Evolutionary conservation across 2,329 filamentous ascomycete genomes (phyloP).

Genomic region (Colletotrichum musae): DNA sequence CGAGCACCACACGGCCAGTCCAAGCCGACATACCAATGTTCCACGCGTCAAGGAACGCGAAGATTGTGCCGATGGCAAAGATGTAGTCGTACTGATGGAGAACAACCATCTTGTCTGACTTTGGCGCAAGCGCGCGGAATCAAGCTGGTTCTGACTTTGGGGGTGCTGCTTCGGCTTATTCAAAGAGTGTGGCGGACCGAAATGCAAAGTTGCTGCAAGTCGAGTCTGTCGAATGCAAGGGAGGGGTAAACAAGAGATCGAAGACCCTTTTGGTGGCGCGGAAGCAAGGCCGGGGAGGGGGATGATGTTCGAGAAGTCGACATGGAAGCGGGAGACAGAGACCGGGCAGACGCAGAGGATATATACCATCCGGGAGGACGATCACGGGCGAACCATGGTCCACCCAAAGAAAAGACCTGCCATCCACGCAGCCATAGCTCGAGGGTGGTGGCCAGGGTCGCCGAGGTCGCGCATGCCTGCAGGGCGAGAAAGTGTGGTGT

Average conservation of each 20-base stretch:
- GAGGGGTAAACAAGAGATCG: slow-evolving; percentile 5
- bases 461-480: background rate
- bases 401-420: background rate
- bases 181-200: slow-evolving; percentile 14
- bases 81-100: slow-evolving; percentile 73
- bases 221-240: background rate
- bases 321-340: slow-evolving; percentile 17
- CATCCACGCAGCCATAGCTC: slow-evolving; percentile 3
- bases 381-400: slow-evolving; percentile 1
- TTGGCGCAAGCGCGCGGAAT: background rate
- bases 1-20: too few relatives aligned
- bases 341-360: slow-evolving; percentile 16
- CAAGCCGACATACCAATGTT: slow-evolving; percentile 66
- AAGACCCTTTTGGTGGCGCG: slow-evolving; percentile 28
- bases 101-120: slow-evolving; percentile 29
- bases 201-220: background rate
- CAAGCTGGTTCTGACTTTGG: background rate
- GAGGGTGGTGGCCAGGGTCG: slow-evolving; percentile 5
- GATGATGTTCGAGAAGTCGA: slow-evolving; percentile 34
- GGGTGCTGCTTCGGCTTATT: background rate
- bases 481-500: slow-evolving; percentile 3
- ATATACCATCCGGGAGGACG: slow-evolving; percentile 28
- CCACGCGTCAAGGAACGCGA: slow-evolving; percentile 77
- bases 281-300: slow-evolving; percentile 28
- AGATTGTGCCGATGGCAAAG: slow-evolving; percentile 75